Percentiles rank a stretch among this genome's conserved stretches.
These are phyloP conservation scores for Citrullus colocynthis DNA, from an alignment of 306 rosid species.

Conservation along the genomic window DNA sequence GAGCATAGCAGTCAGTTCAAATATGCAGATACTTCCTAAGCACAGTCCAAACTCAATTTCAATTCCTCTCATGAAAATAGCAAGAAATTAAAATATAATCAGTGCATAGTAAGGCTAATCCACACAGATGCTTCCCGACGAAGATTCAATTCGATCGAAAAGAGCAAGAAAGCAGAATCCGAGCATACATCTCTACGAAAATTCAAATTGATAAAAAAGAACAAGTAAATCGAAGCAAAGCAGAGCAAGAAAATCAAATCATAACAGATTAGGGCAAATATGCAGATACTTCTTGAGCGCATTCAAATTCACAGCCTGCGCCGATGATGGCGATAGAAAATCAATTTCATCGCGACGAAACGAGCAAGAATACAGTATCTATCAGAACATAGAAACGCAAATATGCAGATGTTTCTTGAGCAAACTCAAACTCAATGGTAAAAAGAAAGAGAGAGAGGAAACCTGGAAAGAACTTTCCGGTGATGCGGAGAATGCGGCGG, in stretches of 20 bases:
- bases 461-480: slow-evolving; percentile 86
- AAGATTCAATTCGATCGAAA: too few relatives aligned
- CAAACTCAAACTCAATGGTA: background rate
- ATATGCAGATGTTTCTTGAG: background rate
- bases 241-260: too few relatives aligned
- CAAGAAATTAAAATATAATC: background rate
- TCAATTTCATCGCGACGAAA: background rate
- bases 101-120: background rate
- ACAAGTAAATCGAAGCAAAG: too few relatives aligned
- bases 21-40: background rate
- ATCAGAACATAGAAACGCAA: background rate
- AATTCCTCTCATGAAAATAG: background rate
- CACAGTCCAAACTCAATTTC: background rate
- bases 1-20: background rate
- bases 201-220: too few relatives aligned
- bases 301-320: background rate
- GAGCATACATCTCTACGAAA: too few relatives aligned
- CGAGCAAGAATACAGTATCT: background rate
- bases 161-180: too few relatives aligned
- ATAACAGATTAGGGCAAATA: background rate
- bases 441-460: background rate
- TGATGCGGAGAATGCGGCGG: slow-evolving; percentile 59
- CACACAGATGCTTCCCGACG: too few relatives aligned
- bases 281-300: background rate
- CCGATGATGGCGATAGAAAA: background rate